Base-by-base conservation (phyloP, 1,284 basidiomycete genomes). In the Cryptococcus sp. region DNA sequence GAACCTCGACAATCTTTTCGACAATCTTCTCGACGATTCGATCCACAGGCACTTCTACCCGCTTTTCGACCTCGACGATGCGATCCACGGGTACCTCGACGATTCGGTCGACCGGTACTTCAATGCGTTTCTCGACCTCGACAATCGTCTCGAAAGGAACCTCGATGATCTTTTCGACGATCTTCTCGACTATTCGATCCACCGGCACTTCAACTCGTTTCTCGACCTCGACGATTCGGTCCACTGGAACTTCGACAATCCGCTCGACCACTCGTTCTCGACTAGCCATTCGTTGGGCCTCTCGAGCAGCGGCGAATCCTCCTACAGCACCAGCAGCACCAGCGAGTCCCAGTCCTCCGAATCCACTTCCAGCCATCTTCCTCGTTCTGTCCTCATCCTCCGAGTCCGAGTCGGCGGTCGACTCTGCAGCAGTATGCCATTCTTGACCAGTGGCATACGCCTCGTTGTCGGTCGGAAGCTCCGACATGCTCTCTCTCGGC, bases 401-500 rank as follows among this genome's bases (percentile, higher is more conserved):
- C 21, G 65, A 63, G 34, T 72, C 74, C 52, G 80, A 81, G 41
- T 82, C 83, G 52, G 83, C 82, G 37, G 65, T 69, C 9, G 71
- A 73, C 32, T 69, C 69, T 14, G 28, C 28, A 26, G 51, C 56
- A 16, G 72, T 70, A 25, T 68, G 65, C 62, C 66, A 75, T 40
- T 74, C 72, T 47, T 56, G 56, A 28, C 65, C 65, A 14, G 69
- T 71, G 5, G 60, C 63, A 48, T 68, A 69, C 7, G 66, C 61
- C 46, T 66, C 60, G 10, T 62, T 65, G 46, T 69, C 66, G 32
- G 64, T 66, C 2, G 60, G 58, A 7, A 86, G 86, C 62, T 87
- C 84, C 37, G 85, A 81, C 36, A 71, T 75, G 43, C 78, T 79
- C 47, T 50, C 76, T 18, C 77, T 78, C 3, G 84, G 83, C 2